Evolutionary conservation across 495 filamentous ascomycete genomes (phyloP).

Genomic region (Neurospora sublineolata): DNA sequence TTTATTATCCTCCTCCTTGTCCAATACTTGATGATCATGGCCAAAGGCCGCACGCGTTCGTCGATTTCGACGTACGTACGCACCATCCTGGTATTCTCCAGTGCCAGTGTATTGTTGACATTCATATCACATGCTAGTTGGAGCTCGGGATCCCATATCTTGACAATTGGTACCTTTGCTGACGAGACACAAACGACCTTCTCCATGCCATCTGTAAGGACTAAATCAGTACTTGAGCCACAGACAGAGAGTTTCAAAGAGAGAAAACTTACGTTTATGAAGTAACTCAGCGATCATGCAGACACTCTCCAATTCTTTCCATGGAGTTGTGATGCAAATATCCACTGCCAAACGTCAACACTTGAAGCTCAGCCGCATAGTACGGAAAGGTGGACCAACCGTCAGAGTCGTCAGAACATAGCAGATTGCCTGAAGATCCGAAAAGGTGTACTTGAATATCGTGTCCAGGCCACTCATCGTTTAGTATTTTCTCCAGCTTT

Average conservation of each 20-base stretch:
- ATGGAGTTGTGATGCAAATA: slow-evolving; percentile 88
- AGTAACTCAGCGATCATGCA: slow-evolving; percentile 79
- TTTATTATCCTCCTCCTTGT: slow-evolving; percentile 85
- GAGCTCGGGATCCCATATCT: slow-evolving; percentile 95
- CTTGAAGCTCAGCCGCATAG: background rate
- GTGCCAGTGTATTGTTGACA: slow-evolving; percentile 86
- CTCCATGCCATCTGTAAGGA: slow-evolving; percentile 75
- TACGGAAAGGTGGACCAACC: slow-evolving; percentile 43
- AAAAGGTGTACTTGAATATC: slow-evolving; percentile 87
- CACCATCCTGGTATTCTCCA: slow-evolving; percentile 97
- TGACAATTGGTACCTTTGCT: slow-evolving; percentile 96
- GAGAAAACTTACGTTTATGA: slow-evolving; percentile 56
- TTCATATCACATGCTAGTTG: slow-evolving; percentile 94
- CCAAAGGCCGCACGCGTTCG: slow-evolving; percentile 76
- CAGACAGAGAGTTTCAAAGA: background rate
- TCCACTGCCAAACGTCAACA: slow-evolving; percentile 57
- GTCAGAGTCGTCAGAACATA: slow-evolving; percentile 94
- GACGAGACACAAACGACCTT: slow-evolving; percentile 84
- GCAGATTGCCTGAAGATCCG: slow-evolving; percentile 89
- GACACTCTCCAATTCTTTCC: slow-evolving; percentile 70
- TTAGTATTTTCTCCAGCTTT: slow-evolving; percentile 80
- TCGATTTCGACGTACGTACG: slow-evolving; percentile 94
- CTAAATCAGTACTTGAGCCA: slow-evolving; percentile 14
- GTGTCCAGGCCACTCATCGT: slow-evolving; percentile 80
- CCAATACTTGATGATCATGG: slow-evolving; percentile 97